Conservation (phyloP, 2,329 filamentous ascomycete species). For the Xylaria hypoxylon region DNA sequence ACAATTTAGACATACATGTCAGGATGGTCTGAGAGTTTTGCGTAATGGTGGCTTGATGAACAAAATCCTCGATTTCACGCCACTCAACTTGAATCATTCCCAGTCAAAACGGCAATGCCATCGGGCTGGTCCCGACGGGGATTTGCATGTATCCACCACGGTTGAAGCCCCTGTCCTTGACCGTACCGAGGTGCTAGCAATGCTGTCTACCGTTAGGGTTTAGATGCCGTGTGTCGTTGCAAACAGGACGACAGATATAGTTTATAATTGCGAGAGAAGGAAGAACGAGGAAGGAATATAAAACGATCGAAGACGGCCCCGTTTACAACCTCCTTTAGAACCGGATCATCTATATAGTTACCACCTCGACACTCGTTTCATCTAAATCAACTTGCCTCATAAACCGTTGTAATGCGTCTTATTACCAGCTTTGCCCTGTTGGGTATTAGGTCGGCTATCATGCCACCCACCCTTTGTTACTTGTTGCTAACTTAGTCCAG, state of each 20-base stretch:
- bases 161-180: slow-evolving; percentile 22
- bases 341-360: slow-evolving; percentile 31
- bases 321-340: neutral
- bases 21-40: slow-evolving; percentile 17
- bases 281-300: slow-evolving; percentile 30
- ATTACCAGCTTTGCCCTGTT: slow-evolving; percentile 44
- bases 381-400: slow-evolving; percentile 22
- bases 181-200: slow-evolving; percentile 18
- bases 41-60: slow-evolving; percentile 33
- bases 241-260: slow-evolving; percentile 30
- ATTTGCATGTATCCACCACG: slow-evolving; percentile 42
- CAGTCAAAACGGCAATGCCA: slow-evolving; percentile 29
- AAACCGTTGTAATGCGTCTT: slow-evolving; percentile 42
- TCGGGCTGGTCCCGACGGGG: slow-evolving; percentile 43
- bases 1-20: slow-evolving; percentile 17
- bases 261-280: neutral
- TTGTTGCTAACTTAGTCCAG: slow-evolving; percentile 43
- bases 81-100: slow-evolving; percentile 38
- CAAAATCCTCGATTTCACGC: slow-evolving; percentile 19
- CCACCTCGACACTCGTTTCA: slow-evolving; percentile 47
- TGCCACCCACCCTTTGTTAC: neutral
- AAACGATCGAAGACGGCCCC: slow-evolving; percentile 30
- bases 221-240: slow-evolving; percentile 27
- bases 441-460: slow-evolving; percentile 44
- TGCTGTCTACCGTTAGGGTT: neutral